phyloP scores from a whole-genome alignment of 257 asterid genomes.

The Euphrasia confusa region DNA sequence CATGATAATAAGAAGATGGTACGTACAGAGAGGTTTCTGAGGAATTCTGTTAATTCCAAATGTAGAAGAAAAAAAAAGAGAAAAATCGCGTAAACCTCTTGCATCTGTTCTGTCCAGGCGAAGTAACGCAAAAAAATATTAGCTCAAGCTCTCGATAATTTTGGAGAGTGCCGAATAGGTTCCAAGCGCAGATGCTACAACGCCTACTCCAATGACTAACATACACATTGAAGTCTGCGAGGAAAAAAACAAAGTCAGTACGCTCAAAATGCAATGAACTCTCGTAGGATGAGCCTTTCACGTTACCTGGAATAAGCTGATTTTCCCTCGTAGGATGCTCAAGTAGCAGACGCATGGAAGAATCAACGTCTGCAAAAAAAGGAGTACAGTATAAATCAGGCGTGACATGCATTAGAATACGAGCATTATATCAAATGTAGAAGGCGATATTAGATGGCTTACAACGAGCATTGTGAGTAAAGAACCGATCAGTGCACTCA shows the following conservation, averaged over 20 bases:
- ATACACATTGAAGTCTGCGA: constrained; percentile 46
- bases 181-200: constrained; percentile 59
- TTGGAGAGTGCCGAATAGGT: constrained; percentile 76
- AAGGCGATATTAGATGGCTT: constrained; percentile 27
- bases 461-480: constrained; percentile 91
- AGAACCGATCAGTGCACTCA: constrained; percentile 89
- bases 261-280: not conserved
- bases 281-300: not conserved
- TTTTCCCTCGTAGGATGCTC: constrained; percentile 66
- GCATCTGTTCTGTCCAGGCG: not conserved
- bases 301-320: constrained; percentile 54
- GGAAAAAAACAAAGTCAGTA: not conserved
- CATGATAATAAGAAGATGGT: not conserved
- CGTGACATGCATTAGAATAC: not conserved
- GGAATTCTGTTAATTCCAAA: not conserved
- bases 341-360: constrained; percentile 87
- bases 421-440: not conserved
- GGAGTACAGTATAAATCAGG: not conserved
- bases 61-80: not conserved
- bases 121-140: constrained; percentile 2
- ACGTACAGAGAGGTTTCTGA: not conserved
- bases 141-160: constrained; percentile 47
- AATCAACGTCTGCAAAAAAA: constrained; percentile 56
- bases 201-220: constrained; percentile 54
- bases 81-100: not conserved